Percentiles rank a stretch among this genome's conserved stretches.
Evolutionary conservation across 2,329 filamentous ascomycete genomes (phyloP).

Genomic region (Clonostachys sp.): DNA sequence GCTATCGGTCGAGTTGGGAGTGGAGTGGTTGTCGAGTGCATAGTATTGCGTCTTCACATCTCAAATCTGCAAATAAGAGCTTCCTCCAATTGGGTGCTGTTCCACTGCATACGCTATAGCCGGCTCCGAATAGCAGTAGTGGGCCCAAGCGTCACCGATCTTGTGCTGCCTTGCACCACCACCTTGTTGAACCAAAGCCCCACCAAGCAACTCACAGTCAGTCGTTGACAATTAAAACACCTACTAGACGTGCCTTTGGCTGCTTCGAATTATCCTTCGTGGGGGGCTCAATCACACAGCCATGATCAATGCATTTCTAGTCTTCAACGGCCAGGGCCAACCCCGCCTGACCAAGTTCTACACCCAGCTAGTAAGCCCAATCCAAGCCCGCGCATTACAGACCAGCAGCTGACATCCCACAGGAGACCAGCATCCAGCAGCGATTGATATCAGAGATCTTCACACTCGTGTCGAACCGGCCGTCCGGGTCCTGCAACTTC

Average conservation of each 20-base stretch:
- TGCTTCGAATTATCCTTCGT: no score
- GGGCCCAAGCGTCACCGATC: background rate
- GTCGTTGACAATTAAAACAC: background rate
- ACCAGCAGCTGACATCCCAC: constrained; percentile 4
- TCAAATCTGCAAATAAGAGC: no score
- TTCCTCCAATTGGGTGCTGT: no score
- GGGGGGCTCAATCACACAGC: constrained; percentile 8
- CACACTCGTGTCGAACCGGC: constrained; percentile 86
- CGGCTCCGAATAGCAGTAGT: no score
- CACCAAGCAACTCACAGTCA: background rate
- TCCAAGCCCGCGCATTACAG: background rate
- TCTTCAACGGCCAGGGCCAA: constrained; percentile 98
- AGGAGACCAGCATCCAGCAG: constrained; percentile 98
- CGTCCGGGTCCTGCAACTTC: constrained; percentile 94
- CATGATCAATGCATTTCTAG: constrained; percentile 98
- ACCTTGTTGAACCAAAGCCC: background rate
- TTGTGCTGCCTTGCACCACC: background rate
- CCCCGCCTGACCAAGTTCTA: constrained; percentile 98
- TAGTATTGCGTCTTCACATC: no score
- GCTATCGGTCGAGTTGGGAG: no score
- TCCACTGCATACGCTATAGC: no score
- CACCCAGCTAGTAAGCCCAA: constrained; percentile 71
- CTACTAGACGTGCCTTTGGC: background rate
- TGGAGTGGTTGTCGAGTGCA: no score
- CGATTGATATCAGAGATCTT: constrained; percentile 97